Percentiles rank a stretch among this genome's conserved stretches.
These are phyloP conservation scores for Entophlyctis luteolus DNA, from an alignment of 192 early-diverging fungal genomes.

Conservation along the genomic window DNA sequence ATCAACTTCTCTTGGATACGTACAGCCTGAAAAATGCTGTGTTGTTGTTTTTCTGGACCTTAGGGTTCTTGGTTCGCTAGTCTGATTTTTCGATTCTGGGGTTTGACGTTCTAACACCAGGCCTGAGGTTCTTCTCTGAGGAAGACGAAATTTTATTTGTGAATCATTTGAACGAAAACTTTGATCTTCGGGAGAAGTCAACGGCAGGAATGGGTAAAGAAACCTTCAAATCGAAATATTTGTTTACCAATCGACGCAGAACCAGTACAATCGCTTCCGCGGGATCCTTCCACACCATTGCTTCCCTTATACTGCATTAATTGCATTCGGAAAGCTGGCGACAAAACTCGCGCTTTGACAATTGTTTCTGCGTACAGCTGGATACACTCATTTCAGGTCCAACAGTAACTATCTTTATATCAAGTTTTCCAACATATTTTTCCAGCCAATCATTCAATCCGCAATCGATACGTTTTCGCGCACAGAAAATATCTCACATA, in stretches of 20 bases:
- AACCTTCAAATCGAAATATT: no score
- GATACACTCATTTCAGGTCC: conserved; percentile 7
- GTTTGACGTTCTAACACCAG: neutral
- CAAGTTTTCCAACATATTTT: neutral
- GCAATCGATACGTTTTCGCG: conserved; percentile 91
- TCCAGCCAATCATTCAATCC: conserved; percentile 78
- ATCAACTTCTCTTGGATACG: neutral
- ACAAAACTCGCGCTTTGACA: neutral
- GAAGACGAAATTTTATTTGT: conserved; percentile 10
- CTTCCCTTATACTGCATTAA: neutral
- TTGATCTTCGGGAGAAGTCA: neutral
- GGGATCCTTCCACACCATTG: neutral
- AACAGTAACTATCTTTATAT: neutral
- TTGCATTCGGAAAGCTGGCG: neutral
- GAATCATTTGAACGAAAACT: neutral
- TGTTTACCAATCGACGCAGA: neutral
- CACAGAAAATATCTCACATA: conserved; percentile 64
- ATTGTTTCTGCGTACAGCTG: neutral
- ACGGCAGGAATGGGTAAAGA: neutral
- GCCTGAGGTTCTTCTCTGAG: conserved; percentile 5
- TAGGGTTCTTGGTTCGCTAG: neutral
- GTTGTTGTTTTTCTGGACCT: conserved; percentile 1
- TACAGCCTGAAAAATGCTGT: conserved; percentile 12
- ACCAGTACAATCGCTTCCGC: neutral
- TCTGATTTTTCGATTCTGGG: neutral